Base-by-base conservation (phyloP, 1,284 basidiomycete species). In the Rhizoctonia solani region DNA sequence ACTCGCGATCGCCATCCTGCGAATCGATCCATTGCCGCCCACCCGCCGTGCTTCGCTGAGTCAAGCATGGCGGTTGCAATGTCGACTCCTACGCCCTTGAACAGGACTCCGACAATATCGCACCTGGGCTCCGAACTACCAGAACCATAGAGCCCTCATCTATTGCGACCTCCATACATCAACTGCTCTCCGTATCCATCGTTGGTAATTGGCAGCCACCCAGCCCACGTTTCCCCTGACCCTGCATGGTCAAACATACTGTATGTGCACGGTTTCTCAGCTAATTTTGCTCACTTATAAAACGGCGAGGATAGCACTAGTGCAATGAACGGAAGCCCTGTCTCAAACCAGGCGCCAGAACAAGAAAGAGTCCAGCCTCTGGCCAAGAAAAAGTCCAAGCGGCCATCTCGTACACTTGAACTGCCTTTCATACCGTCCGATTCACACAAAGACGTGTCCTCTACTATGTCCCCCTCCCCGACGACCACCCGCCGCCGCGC, bases 401-500 rank as follows among this genome's bases (percentile, higher is more conserved):
- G 4, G n/a, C 42, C 27, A 13, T 30, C 27, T 29, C 16, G 30
- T 30, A n/a, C 3, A n/a, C 59, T 63, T 9, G 29, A 42, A 30
- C 25, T 63, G 23, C 4, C 47, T 9, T 42, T 27, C 27, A 27
- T 34, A 34, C 32, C 11, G 5, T 29, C 16, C 23, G 21, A 34
- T 23, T 21, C 59, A 11, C 37, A 34, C 23, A 41, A 21, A 25
- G 42, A 30, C 23, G 32, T 47, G 23, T 41, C 39, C 14, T 42
- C 56, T 13, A 46, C 27, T 44, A 61, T 50, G 56, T 30, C 56
- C 21, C 30, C 29, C 44, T 63, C 59, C 4, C 59, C 59, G 21
- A 52, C 58, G 42, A 59, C 25, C 30, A 19, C 59, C n/a, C 59
- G 49, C 21, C 58, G 58, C 21, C 59, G 59, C 32, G 59, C 47